A percentile compares a stretch with the other conserved stretches of the same genome.
Conservation (phyloP, 2,329 filamentous ascomycete genomes). For the Fonsecaea monophora region DNA sequence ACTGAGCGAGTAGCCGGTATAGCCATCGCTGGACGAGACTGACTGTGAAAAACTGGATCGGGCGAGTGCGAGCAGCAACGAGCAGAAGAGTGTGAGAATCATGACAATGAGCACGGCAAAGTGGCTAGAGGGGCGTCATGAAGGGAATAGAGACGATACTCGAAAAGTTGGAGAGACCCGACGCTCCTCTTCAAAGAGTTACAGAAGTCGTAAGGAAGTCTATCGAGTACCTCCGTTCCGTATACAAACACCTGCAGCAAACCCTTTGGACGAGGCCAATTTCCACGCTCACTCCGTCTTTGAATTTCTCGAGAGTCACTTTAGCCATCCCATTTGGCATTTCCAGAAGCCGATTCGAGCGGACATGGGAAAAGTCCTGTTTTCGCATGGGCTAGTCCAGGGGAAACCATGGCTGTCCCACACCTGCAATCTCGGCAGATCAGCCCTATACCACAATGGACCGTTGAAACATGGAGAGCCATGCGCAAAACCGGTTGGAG, state of each 20-base stretch:
- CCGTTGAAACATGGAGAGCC: conserved; percentile 23
- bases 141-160: background rate
- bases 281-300: background rate
- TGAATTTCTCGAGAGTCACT: background rate
- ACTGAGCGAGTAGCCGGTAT: conserved; percentile 63
- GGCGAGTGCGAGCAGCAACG: conserved; percentile 5
- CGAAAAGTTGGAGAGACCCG: background rate
- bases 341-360: conserved; percentile 1
- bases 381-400: conserved; percentile 1
- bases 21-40: conserved; percentile 50
- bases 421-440: conserved; percentile 17
- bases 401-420: background rate
- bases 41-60: conserved; percentile 18
- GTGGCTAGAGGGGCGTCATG: background rate
- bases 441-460: conserved; percentile 12
- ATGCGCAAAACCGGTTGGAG: conserved; percentile 20
- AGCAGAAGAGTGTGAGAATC: conserved; percentile 2
- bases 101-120: background rate
- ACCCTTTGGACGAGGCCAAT: background rate
- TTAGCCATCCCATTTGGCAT: conserved; percentile 3
- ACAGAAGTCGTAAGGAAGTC: background rate
- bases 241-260: background rate
- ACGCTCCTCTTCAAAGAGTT: background rate
- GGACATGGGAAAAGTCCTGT: conserved; percentile 3
- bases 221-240: background rate